Evolutionary conservation across 306 rosid genomes (phyloP).

Genomic region (Castanea crenata): DNA sequence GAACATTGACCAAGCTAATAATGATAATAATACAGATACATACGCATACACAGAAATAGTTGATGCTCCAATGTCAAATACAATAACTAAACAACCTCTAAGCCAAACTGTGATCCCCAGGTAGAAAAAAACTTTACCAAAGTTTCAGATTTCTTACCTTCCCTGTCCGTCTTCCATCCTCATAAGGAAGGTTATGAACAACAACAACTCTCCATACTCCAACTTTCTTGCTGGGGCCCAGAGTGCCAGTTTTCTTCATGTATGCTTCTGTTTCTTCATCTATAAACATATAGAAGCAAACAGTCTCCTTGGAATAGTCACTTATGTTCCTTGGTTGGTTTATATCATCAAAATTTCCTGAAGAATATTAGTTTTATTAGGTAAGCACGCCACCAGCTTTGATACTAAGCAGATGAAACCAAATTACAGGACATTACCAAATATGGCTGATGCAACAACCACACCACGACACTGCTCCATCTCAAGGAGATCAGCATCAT

Average conservation of each 20-base stretch:
- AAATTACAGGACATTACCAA: conserved; percentile 50
- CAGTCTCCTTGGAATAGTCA: conserved; percentile 63
- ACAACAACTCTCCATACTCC: conserved; percentile 83
- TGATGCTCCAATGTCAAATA: background rate
- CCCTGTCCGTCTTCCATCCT: conserved; percentile 80
- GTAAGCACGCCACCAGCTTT: conserved; percentile 25
- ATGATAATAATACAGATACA: background rate
- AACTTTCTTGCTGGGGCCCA: conserved; percentile 60
- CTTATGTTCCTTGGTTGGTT: conserved; percentile 71
- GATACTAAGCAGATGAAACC: conserved; percentile 9
- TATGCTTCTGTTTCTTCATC: conserved; percentile 76
- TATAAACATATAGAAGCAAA: conserved; percentile 87
- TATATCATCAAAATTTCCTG: conserved; percentile 87
- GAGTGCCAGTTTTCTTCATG: conserved; percentile 45
- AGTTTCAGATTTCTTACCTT: conserved; percentile 56
- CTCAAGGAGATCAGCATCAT: conserved; percentile 62
- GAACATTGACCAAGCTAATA: background rate
- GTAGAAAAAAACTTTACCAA: conserved; percentile 1
- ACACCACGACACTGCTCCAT: conserved; percentile 86
- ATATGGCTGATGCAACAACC: conserved; percentile 93
- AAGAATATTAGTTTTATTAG: conserved; percentile 13
- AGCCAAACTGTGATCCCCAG: conserved; percentile 16
- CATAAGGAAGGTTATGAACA: conserved; percentile 70
- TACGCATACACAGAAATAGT: background rate
- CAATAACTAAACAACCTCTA: background rate